These are phyloP conservation scores for Filosporella fistucella DNA, from an alignment of 495 filamentous ascomycete species.

Conservation along the genomic window DNA sequence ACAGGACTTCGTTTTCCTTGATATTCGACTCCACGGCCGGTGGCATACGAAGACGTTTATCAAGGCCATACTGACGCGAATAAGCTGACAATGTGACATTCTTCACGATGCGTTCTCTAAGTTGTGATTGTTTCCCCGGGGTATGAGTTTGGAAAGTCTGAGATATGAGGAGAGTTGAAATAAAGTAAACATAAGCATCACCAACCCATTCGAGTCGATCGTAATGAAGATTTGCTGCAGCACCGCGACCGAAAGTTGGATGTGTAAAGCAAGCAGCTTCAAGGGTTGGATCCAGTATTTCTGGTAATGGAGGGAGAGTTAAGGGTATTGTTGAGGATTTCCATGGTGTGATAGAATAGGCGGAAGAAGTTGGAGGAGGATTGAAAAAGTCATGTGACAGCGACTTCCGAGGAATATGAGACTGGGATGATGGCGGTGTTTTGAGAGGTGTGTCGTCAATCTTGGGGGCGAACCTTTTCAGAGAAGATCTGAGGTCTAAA, in stretches of 20 bases:
- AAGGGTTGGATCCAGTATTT: constrained; percentile 50
- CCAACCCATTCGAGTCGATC: constrained; percentile 73
- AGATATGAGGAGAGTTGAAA: constrained; percentile 61
- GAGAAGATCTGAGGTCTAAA: constrained; percentile 7
- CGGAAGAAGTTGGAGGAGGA: constrained; percentile 12
- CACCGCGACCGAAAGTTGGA: constrained; percentile 36
- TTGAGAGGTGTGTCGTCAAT: not conserved
- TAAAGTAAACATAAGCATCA: constrained; percentile 69
- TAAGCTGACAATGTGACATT: constrained; percentile 68
- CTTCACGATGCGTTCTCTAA: constrained; percentile 67
- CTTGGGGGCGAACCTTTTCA: not conserved
- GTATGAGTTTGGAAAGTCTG: constrained; percentile 53
- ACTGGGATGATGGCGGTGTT: not conserved
- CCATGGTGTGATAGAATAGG: constrained; percentile 34
- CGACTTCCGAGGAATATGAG: not conserved
- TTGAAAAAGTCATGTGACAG: constrained; percentile 7
- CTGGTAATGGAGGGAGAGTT: constrained; percentile 50
- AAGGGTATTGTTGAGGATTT: constrained; percentile 32
- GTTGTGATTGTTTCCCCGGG: constrained; percentile 57
- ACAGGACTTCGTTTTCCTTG: constrained; percentile 37
- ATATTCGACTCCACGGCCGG: not conserved
- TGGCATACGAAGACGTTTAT: constrained; percentile 47
- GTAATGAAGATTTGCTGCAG: constrained; percentile 42
- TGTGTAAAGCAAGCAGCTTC: constrained; percentile 66
- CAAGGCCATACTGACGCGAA: constrained; percentile 61